Evolutionary conservation across 192 early-diverging fungal genomes (phyloP), one percentile per base, ranked within the genome.

Genomic region (Podila minutissima): DNA sequence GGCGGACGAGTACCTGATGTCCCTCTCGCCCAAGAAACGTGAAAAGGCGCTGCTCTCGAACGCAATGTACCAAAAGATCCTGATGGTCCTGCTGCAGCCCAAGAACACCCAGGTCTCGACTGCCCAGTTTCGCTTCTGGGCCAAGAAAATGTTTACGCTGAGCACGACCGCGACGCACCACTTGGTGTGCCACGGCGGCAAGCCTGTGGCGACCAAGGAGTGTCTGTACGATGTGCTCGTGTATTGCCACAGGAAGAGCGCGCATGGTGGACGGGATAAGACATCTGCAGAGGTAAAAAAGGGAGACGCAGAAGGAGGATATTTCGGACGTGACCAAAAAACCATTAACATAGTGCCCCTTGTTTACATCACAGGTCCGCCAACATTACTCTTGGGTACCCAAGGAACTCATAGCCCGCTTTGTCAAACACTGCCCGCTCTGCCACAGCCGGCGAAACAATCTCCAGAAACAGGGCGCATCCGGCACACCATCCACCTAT

Each of bases 71-170:
- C 64, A 77, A 71, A 71, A 86, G 66, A 88, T 88, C 41, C 75
- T 84, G 35, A 83, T 84, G 66, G 87, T 88, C 2, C 75, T 88
- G 7, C 82, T 73, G 26, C 83, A 88, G 50, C 87, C 87, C 20
- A 84, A 82, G 46, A 88, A 88, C 46, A 88, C 87, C 9, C 69
- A 83, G 28, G 79, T 88, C 29, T 88, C 87, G 10, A 88, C 87
- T 10, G 87, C 87, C 0, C 87, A 88, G 59, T 88, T 88, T 58
- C 79, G 87, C 10, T 88, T 88, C 67, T 88, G 87, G 87, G 87
- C 85, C 9, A 88, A 88, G 51, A 88, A 88, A 32, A 88, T 88
- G 87, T 88, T 88, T 71, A 76, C 81, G 11, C 74, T 88, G 19
- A 83, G 75, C 8, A 83, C 77, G 1, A 72, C 72, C 6, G 51